Percentiles rank a stretch among this genome's conserved stretches.
These are phyloP conservation scores for Saturnispora hagleri DNA, from an alignment of 805 yeast species.

Conservation along the genomic window DNA sequence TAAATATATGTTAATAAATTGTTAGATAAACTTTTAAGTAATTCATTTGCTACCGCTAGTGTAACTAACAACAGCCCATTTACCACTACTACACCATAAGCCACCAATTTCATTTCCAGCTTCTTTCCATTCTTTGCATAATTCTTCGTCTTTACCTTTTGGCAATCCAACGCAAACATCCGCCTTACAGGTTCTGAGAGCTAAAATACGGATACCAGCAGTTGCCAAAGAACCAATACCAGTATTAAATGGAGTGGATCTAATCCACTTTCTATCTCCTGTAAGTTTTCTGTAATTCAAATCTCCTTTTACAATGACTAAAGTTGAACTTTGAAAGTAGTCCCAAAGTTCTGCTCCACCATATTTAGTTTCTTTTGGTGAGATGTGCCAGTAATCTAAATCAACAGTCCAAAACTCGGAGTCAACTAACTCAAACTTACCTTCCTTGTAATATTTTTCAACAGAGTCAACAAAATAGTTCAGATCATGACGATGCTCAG, in stretches of 20 bases:
- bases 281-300: slow-evolving; percentile 90
- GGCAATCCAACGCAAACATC: slow-evolving; percentile 86
- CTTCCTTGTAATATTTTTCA: slow-evolving; percentile 34
- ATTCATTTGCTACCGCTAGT: slow-evolving; percentile 28
- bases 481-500: slow-evolving; percentile 36
- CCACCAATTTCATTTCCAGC: slow-evolving; percentile 56
- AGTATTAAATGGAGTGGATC: slow-evolving; percentile 59
- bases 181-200: slow-evolving; percentile 91
- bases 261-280: slow-evolving; percentile 84
- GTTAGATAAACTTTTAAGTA: not conserved
- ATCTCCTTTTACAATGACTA: slow-evolving; percentile 89
- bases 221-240: slow-evolving; percentile 65
- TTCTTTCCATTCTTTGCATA: slow-evolving; percentile 46
- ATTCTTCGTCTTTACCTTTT: slow-evolving; percentile 61
- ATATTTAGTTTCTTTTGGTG: slow-evolving; percentile 38
- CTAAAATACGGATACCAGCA: slow-evolving; percentile 54
- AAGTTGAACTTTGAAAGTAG: slow-evolving; percentile 51
- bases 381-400: slow-evolving; percentile 64
- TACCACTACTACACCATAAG: slow-evolving; percentile 83
- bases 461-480: slow-evolving; percentile 40
- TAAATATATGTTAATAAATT: not conserved
- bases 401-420: slow-evolving; percentile 84
- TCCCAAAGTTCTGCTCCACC: slow-evolving; percentile 56
- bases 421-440: slow-evolving; percentile 42
- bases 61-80: slow-evolving; percentile 84